Percentiles rank a stretch among this genome's conserved stretches.
These are phyloP conservation scores for Corymbia maculata DNA, from an alignment of 345 rosid species.

Conservation along the genomic window DNA sequence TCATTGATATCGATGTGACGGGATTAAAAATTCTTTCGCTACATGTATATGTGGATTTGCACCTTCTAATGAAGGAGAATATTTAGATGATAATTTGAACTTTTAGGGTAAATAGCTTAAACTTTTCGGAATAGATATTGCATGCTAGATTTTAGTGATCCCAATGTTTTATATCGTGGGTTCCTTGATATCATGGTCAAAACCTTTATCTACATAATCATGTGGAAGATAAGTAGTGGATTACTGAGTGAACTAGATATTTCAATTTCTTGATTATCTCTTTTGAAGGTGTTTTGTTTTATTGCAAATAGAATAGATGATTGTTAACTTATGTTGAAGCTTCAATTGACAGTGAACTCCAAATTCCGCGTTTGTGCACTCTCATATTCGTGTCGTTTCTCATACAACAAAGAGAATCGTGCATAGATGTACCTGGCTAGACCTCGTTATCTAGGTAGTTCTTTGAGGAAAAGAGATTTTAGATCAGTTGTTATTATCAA, in stretches of 20 bases:
- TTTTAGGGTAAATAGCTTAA: background rate
- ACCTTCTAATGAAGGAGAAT: background rate
- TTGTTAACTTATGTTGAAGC: background rate
- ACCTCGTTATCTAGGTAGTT: background rate
- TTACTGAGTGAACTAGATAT: background rate
- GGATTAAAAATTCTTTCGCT: background rate
- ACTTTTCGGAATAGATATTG: background rate
- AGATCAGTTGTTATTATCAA: background rate
- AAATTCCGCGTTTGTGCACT: background rate
- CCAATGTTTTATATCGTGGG: background rate
- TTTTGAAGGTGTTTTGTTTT: background rate
- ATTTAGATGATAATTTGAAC: background rate
- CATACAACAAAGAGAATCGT: background rate
- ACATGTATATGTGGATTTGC: background rate
- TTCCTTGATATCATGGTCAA: background rate
- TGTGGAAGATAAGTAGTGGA: background rate
- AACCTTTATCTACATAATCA: background rate
- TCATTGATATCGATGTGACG: background rate
- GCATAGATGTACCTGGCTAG: background rate
- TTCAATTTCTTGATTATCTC: background rate
- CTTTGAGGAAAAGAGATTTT: background rate
- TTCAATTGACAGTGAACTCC: background rate
- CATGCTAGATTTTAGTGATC: background rate
- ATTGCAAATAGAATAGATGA: background rate
- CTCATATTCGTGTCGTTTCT: background rate